These are phyloP conservation scores for Phytopythium cucurbitacearum DNA, from an alignment of 352 stramenopile genomes.

Conservation along the genomic window DNA sequence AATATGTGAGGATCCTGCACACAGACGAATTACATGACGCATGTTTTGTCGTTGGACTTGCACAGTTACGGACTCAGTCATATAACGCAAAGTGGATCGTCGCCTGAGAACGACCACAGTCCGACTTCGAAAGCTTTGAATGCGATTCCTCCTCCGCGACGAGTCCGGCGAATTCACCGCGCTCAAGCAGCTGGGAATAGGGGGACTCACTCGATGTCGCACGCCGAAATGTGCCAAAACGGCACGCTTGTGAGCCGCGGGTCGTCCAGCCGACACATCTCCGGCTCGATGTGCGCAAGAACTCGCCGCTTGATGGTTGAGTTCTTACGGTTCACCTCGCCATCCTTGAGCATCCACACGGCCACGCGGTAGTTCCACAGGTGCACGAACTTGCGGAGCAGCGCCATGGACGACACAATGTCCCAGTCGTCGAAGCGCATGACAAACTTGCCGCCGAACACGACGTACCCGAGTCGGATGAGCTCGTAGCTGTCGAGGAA, in stretches of 20 bases:
- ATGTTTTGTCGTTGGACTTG: too few species aligned
- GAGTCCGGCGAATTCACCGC: too few species aligned
- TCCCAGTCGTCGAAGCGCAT: conserved; percentile 11
- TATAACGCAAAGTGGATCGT: too few species aligned
- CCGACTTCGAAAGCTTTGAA: too few species aligned
- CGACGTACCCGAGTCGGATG: conserved; percentile 12
- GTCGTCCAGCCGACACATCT: conserved; percentile 8
- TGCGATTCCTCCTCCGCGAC: too few species aligned
- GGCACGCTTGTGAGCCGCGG: background rate
- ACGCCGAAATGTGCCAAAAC: conserved; percentile 2
- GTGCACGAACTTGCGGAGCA: conserved; percentile 1
- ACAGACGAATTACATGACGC: too few species aligned
- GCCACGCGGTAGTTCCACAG: conserved; percentile 8
- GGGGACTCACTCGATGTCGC: background rate
- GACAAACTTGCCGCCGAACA: conserved; percentile 6
- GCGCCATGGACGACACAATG: conserved; percentile 1
- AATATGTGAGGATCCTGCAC: too few species aligned
- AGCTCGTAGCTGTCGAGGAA: conserved; percentile 12
- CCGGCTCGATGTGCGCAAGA: background rate
- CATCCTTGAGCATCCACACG: conserved; percentile 3
- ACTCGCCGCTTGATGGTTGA: background rate
- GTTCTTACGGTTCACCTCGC: background rate
- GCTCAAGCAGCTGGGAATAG: background rate
- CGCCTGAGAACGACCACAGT: too few species aligned
- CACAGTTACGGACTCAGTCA: too few species aligned